Evolutionary conservation across 2,329 filamentous ascomycete genomes (phyloP), one percentile per base, ranked within the genome.

Genomic region (Metarhizium robertsii): DNA sequence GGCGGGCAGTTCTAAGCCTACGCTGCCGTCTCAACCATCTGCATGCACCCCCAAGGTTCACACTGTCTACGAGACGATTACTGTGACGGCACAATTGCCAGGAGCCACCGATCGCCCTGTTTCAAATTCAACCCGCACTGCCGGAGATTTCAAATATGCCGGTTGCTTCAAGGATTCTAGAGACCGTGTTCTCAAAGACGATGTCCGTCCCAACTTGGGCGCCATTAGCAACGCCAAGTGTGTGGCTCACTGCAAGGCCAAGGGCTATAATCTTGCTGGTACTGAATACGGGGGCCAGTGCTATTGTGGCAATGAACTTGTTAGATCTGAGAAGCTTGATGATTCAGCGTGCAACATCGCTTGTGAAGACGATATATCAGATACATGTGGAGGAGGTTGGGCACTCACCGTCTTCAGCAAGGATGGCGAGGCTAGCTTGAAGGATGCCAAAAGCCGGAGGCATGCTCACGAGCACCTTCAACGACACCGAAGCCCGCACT

Each of bases 211-310:
- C 29, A 66, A 74, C 54, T 61, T 78, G 38, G 73, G 73, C n/a
- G 53, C 61, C 50, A 69, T 77, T 63, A 73, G 67, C 59, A 73
- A 70, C 64, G 72, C 69, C 51, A 73, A 71, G 25, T 82, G 80
- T 61, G 69, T 79, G 51, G 64, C 68, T 5, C 75, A 77, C 64
- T 84, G 80, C 65, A 66, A 73, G 7, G 60, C 55, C 6, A 65
- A 67, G 13, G 71, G 72, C 16, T 77, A 70, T 62, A 61, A 61
- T 6, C 70, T 77, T 47, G 78, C 79, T 6, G 79, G 78, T 6
- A 68, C 79, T 1, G 77, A 83, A 63, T 79, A 76, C 60, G 69
- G 67, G 25, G 67, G 68, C n/a, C 74, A 82, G 64, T 83, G 80
- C 67, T 83, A 75, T 68, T 84, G 78, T 60, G 75, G 71, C 50